Evolutionary conservation across 257 asterid species (phyloP), one percentile per base, ranked within the genome.

Genomic region (Ilex aquifolium): DNA sequence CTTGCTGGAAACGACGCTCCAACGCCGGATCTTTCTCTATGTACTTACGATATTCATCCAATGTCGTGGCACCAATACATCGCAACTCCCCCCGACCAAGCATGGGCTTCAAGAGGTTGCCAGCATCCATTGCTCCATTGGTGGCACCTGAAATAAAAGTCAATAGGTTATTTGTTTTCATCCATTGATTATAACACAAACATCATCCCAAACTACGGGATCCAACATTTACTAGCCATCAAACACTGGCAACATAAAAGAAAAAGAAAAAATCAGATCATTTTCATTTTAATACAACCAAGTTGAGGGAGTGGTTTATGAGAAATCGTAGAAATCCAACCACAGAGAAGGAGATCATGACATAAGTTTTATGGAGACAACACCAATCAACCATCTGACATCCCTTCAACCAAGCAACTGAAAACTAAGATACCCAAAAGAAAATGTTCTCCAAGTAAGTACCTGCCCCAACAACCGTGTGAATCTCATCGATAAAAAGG

Each of bases 381-480:
- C 27, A 21, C 27, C 27, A 21, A 21, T 21, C 27, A 21, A 21
- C 27, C 27, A 1, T 21, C 27, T 21, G 27, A 21, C 27, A 21
- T 21, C 27, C 27, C 27, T 21, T 21, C 27, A 21, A 21, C 27
- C 27, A 21, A 21, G 27, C 27, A 21, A 21, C 27, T 21, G 27
- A 21, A 21, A 21, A 21, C 27, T 21, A 21, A 21, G 27, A 21
- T 21, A 21, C 27, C 27, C 27, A 14, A 50, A n/a, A 14, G 6
- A 50, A 50, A 14, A 42, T 42, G 48, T 1, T 42, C 48, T 0
- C 48, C 1, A 55, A 48, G 32, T 63, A 59, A 64, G 27, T 74
- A 90, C 99, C 97, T 82, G 99, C 97, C 42, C 99, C 97, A 58
- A 93, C 97, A 62, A 93, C 99, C 32, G 97, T 87, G 66, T 93